Conservation (phyloP, 768 basidiomycete genomes). For the Mycena sanguinolenta region DNA sequence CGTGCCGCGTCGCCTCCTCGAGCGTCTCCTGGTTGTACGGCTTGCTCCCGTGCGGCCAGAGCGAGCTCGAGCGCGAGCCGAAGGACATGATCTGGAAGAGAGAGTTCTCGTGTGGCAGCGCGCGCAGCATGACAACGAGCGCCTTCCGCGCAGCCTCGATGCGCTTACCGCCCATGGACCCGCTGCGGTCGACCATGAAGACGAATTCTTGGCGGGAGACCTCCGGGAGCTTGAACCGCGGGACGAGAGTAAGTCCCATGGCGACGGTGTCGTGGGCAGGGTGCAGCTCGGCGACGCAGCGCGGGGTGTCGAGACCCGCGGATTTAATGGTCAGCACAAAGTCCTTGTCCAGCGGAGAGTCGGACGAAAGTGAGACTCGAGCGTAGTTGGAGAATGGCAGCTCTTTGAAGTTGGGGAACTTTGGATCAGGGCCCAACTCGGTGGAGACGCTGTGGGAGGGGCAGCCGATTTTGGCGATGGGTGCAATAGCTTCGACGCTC, state of each 20-base stretch:
- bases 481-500: slow-evolving; percentile 28
- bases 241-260: slow-evolving; percentile 57
- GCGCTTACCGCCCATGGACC: slow-evolving; percentile 50
- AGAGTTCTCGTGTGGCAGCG: slow-evolving; percentile 52
- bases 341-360: slow-evolving; percentile 47
- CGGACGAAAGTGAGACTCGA: slow-evolving; percentile 18
- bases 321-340: slow-evolving; percentile 58
- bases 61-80: slow-evolving; percentile 33
- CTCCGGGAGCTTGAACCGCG: slow-evolving; percentile 54
- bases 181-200: slow-evolving; percentile 61
- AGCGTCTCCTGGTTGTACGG: slow-evolving; percentile 43
- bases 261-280: slow-evolving; percentile 43
- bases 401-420: slow-evolving; percentile 32
- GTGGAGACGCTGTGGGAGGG: slow-evolving; percentile 36
- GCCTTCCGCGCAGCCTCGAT: slow-evolving; percentile 55
- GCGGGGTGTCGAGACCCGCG: slow-evolving; percentile 54
- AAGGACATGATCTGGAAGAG: slow-evolving; percentile 61
- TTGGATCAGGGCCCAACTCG: slow-evolving; percentile 34
- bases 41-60: slow-evolving; percentile 49
- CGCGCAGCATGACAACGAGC: slow-evolving; percentile 53
- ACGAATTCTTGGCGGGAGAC: slow-evolving; percentile 58
- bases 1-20: slow-evolving; percentile 43
- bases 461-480: slow-evolving; percentile 32
- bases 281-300: slow-evolving; percentile 55
- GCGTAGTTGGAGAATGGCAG: slow-evolving; percentile 34